Conservation (phyloP, 805 yeast genomes). For the Starmerella scarabaei region DNA sequence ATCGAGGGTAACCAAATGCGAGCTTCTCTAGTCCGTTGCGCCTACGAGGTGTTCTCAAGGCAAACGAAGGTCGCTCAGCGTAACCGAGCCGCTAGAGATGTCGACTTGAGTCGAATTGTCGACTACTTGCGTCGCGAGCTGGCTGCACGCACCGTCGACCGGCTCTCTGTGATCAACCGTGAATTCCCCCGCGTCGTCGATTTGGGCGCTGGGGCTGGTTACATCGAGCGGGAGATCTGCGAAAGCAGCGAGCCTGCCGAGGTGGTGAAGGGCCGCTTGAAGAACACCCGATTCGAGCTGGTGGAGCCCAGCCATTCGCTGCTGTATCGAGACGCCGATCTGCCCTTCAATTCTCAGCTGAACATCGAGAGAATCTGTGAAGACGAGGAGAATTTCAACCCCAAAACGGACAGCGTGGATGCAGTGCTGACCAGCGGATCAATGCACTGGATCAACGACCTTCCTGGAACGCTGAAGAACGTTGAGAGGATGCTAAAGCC, state of each 20-base stretch:
- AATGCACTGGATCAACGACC: slow-evolving; percentile 75
- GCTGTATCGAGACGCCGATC: slow-evolving; percentile 40
- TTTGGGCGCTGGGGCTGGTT: slow-evolving; percentile 64
- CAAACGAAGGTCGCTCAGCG: slow-evolving; percentile 49
- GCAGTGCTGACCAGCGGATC: slow-evolving; percentile 62
- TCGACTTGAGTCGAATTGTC: slow-evolving; percentile 39
- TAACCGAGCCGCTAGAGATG: slow-evolving; percentile 36
- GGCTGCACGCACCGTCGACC: slow-evolving; percentile 57
- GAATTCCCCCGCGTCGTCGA: slow-evolving; percentile 50
- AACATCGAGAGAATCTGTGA: slow-evolving; percentile 39
- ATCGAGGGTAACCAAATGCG: neutral
- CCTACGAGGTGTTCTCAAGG: slow-evolving; percentile 49
- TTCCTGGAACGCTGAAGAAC: slow-evolving; percentile 49
- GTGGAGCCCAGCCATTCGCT: slow-evolving; percentile 47
- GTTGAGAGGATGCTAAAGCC: slow-evolving; percentile 52
- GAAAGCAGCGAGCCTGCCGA: slow-evolving; percentile 37
- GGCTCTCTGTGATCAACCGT: slow-evolving; percentile 60
- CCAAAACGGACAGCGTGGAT: slow-evolving; percentile 38
- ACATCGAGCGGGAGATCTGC: slow-evolving; percentile 34
- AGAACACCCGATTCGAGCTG: slow-evolving; percentile 40
- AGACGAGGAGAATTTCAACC: slow-evolving; percentile 46
- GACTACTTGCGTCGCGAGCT: slow-evolving; percentile 68
- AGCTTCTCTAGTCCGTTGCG: slow-evolving; percentile 1
- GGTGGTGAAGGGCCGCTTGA: slow-evolving; percentile 39
- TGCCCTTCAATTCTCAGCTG: slow-evolving; percentile 33